Evolutionary conservation across 257 asterid species (phyloP), one percentile per base, ranked within the genome.

Genomic region (Leptodermis oblonga): DNA sequence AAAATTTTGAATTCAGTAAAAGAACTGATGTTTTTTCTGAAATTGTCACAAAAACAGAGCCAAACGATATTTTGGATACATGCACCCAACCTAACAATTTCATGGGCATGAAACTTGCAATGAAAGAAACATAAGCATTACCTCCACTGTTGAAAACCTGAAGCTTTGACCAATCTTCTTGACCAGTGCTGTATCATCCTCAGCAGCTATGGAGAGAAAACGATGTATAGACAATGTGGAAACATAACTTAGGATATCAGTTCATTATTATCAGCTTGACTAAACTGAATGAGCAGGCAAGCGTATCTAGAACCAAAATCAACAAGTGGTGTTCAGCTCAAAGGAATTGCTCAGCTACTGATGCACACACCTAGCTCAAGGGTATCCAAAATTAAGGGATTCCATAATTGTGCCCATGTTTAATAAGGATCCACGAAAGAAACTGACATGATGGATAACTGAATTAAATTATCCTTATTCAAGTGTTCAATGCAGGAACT

Each of bases 131-230:
- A 54, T 34, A 30, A 45, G 26, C 5, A 45, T 36, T 80, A 92
- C 98, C 95, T 85, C 82, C 65, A 88, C 86, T 10, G 88, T 84
- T 48, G 98, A 77, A 73, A 85, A 88, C 76, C 96, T 90, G 80
- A 93, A 93, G 88, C 95, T 90, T 74, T 87, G 95, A 34, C 97
- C 96, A 10, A 84, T 76, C 83, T 83, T 80, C 82, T 90, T 90
- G 79, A 90, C 98, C 75, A 93, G 75, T 42, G 25, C 77, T 28
- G 78, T 84, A 58, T 90, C 98, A 83, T 92, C 97, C 74, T 92
- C 98, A 22, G 76, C 96, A 84, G 88, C 96, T 89, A 88, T 71
- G 68, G 48, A 76, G 54, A 70, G 43, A 61, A 70, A 67, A 60
- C 9, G 14, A 25, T 49, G 23, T 20, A 65, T 2, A 26, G 48